Base-by-base conservation (phyloP, 495 filamentous ascomycete species). In the Podospora australis region DNA sequence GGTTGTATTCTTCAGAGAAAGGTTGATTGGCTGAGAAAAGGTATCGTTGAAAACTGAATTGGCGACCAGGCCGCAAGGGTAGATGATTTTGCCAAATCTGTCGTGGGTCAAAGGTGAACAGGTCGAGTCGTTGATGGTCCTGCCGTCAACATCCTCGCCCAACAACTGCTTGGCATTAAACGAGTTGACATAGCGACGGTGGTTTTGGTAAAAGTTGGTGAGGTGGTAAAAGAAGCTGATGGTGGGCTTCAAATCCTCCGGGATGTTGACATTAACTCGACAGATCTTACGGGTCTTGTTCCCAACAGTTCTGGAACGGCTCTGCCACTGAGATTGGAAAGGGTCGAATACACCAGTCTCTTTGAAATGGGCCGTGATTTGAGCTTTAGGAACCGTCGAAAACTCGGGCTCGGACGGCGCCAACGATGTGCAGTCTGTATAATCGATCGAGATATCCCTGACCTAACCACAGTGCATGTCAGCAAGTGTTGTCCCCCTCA, bases 181-280 rank as follows among this genome's bases (percentile, higher is more conserved):
- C 1, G 89, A 95, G 55, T 86, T 82, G 32, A 96, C 91, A 53
- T 99, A 99, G 65, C 91, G 84, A 48, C 92, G 84, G 62, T 99
- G 92, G 65, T 99, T 99, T 64, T 99, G 92, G 71, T 97, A 99
- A 72, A 99, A 99, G 67, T 99, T 95, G 34, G 88, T 90, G 32
- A 99, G 80, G 44, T 85, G 84, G 67, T 99, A 99, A 70, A 96
- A 97, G 63, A 96, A 76, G 53, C 87, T 76, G 21, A 97, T 82
- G 3, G 90, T 90, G 0, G 91, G 79, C 8, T 74, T 71, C 56
- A 99, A 77, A 21, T 79, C 68, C 48, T 92, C 78, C 6, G 88
- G 88, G 23, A 97, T 81, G 22, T 78, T 70, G 69, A 96, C 95
- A 26, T 73, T 64, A 7, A 99, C 60, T 1, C 68, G 71, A n/a